Evolutionary conservation across 2,329 filamentous ascomycete species (phyloP).

Genomic region (Xylaria sp.): DNA sequence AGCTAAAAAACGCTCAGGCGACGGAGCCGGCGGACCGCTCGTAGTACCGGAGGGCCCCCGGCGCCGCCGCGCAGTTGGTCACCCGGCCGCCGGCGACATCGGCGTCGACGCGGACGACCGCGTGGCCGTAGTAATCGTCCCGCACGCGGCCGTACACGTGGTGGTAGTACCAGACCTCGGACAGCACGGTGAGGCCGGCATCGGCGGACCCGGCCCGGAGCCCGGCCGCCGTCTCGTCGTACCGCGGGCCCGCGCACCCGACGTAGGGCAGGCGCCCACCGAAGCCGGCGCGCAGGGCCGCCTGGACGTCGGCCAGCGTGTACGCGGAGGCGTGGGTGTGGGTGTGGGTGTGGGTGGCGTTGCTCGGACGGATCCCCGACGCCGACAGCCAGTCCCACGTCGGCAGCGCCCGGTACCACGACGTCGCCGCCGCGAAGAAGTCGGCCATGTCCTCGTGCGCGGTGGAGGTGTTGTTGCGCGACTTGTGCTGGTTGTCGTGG

Average conservation of each 20-base stretch:
- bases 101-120: slow-evolving; percentile 45
- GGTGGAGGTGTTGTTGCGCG: too few relatives aligned
- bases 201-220: slow-evolving; percentile 58
- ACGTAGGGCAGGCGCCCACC: slow-evolving; percentile 62
- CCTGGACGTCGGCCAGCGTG: slow-evolving; percentile 54
- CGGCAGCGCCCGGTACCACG: slow-evolving; percentile 60
- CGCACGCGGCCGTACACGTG: slow-evolving; percentile 63
- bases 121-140: slow-evolving; percentile 49
- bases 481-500: too few relatives aligned
- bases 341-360: too few relatives aligned
- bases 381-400: slow-evolving; percentile 63
- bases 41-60: slow-evolving; percentile 58
- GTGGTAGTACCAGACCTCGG: slow-evolving; percentile 69
- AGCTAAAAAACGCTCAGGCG: neutral
- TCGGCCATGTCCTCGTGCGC: slow-evolving; percentile 63
- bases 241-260: slow-evolving; percentile 62
- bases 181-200: slow-evolving; percentile 58
- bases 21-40: slow-evolving; percentile 50
- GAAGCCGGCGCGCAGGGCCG: slow-evolving; percentile 51
- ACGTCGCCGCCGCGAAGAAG: slow-evolving; percentile 63
- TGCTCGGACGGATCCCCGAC: slow-evolving; percentile 59
- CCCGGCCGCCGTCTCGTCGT: slow-evolving; percentile 57
- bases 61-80: slow-evolving; percentile 58
- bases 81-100: slow-evolving; percentile 51
- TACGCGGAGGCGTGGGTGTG: too few relatives aligned